Conservation (phyloP, 2,329 filamentous ascomycete genomes). For the Xylaria polymorpha region DNA sequence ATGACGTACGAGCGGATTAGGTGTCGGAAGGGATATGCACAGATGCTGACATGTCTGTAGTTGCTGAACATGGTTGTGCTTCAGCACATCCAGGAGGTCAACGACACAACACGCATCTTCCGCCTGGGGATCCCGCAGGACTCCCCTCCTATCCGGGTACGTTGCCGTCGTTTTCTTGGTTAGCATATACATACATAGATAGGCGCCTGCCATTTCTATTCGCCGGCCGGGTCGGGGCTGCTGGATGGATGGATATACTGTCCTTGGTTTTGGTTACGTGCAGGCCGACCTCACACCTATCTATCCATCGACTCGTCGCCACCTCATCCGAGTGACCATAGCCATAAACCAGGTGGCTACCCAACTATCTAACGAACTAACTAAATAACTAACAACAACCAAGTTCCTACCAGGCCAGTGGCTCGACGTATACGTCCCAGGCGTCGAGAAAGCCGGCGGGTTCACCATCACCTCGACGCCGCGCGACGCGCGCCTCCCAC, state of each 20-base stretch:
- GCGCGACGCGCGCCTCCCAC: slow-evolving; percentile 58
- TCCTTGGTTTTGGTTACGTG: not conserved
- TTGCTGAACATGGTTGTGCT: slow-evolving; percentile 71
- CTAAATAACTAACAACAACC: slow-evolving; percentile 38
- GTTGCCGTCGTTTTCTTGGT: slow-evolving; percentile 14
- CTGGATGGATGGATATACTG: not conserved
- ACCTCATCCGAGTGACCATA: not conserved
- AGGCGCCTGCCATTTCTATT: no score
- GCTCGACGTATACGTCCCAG: slow-evolving; percentile 84
- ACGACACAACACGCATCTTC: slow-evolving; percentile 75
- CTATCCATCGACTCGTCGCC: not conserved
- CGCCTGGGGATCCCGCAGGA: slow-evolving; percentile 68
- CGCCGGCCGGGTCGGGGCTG: not conserved
- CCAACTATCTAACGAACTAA: slow-evolving; percentile 4
- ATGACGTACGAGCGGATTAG: not conserved
- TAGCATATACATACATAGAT: not conserved
- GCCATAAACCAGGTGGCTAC: not conserved
- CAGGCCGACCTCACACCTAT: no score
- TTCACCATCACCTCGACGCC: slow-evolving; percentile 89
- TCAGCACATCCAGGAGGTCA: slow-evolving; percentile 70
- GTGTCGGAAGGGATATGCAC: not conserved
- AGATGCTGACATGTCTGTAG: slow-evolving; percentile 46
- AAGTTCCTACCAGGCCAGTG: slow-evolving; percentile 87
- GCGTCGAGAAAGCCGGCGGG: slow-evolving; percentile 76
- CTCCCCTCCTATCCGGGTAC: slow-evolving; percentile 60